Evolutionary conservation across 805 yeast species (phyloP), one percentile per base, ranked within the genome.

Genomic region (Cyberlindnera xylosilytica): DNA sequence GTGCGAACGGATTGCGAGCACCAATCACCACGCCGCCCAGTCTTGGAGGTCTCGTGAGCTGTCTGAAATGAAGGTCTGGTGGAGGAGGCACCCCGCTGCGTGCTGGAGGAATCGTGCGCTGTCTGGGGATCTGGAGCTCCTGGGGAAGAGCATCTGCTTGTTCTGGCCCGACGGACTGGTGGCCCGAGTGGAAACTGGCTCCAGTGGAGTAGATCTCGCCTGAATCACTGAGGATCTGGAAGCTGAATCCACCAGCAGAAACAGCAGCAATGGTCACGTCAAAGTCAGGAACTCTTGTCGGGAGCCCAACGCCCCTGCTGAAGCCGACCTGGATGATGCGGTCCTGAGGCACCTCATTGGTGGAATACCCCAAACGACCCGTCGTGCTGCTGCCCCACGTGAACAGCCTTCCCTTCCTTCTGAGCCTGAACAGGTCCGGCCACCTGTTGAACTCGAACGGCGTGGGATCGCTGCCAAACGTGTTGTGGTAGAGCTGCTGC

Each of bases 241-340:
- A 78, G 4, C 81, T 73, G 53, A 71, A 83, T 2, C 91, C 91
- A 23, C 84, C 84, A 8, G 81, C 79, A 19, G 75, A 66, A 1
- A 83, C 64, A 49, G 77, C 81, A 1, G 70, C 49, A n/a, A 58
- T 54, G 2, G 75, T 57, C 4, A 63, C 55, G 5, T 65, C 59
- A 34, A 78, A 61, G 3, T 62, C 60, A 2, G 61, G 49, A 4
- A 75, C 61, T 41, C 56, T 51, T 1, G 68, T 60, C 1, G 80
- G 78, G 8, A 56, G 59, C 36, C 57, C 59, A 2, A 73, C 66
- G 6, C 67, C 63, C 27, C 51, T 50, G 12, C 44, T 48, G 20
- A 58, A 54, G 2, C 57, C 52, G 3, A 42, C 26, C 4, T 54
- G 47, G 36, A 45, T 34, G 26, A 61, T 22, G 48, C 56, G 47